A percentile compares a stretch with the other conserved stretches of the same genome.
Conservation (phyloP, 164 flowering plant species). For the Sedum album region DNA sequence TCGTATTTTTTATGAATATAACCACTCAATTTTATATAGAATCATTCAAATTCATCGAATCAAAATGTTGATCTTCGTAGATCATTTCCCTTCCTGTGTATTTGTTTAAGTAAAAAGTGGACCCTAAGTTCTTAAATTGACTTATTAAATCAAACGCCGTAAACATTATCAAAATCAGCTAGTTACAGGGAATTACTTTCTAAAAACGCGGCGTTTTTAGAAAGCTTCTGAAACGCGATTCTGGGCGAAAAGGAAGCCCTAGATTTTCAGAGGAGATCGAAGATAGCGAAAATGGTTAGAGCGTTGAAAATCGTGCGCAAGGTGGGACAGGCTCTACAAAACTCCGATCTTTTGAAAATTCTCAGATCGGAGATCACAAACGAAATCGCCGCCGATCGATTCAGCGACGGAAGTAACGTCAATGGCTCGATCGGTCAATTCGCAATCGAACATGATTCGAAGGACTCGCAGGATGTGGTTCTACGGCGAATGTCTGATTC, state of each 20-base stretch:
- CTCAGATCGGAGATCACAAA: conserved; percentile 56
- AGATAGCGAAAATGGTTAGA: conserved; percentile 15
- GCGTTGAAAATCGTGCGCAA: conserved; percentile 13
- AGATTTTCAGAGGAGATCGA: neutral
- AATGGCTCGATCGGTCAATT: conserved; percentile 45
- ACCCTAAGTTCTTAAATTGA: no score
- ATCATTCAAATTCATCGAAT: no score
- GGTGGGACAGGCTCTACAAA: conserved; percentile 27
- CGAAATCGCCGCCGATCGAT: conserved; percentile 40
- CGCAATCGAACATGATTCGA: conserved; percentile 48
- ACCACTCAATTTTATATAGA: no score
- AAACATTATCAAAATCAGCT: no score
- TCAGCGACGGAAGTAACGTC: conserved; percentile 26
- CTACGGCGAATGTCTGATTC: conserved; percentile 44
- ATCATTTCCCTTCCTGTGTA: neutral
- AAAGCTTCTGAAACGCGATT: neutral
- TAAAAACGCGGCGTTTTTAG: neutral
- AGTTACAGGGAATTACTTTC: no score
- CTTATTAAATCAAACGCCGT: neutral
- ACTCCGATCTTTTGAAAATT: conserved; percentile 31
- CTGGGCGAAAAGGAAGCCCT: neutral
- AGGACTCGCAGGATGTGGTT: conserved; percentile 53
- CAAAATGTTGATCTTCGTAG: neutral
- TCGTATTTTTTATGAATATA: no score
- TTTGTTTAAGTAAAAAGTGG: neutral